Evolutionary conservation across 192 early-diverging fungal genomes (phyloP).

Genomic region (Gigaspora rosea): DNA sequence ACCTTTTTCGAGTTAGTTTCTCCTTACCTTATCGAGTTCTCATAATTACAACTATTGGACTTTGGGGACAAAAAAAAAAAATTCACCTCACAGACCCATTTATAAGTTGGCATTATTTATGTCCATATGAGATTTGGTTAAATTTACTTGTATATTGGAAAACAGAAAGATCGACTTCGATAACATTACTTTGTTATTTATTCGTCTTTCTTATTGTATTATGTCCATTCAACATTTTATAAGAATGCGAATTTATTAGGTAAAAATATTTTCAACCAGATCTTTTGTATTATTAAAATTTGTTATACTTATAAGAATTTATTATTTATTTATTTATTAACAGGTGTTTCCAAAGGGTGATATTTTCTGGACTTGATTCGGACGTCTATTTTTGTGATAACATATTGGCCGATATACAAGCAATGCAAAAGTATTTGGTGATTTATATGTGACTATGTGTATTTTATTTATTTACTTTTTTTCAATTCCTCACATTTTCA

Average conservation of each 20-base stretch:
- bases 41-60: constrained; percentile 51
- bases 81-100: constrained; percentile 39
- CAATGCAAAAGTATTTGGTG: constrained; percentile 87
- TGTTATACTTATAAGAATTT: background rate
- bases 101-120: constrained; percentile 50
- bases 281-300: background rate
- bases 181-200: constrained; percentile 52
- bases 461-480: constrained; percentile 41
- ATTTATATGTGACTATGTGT: constrained; percentile 69
- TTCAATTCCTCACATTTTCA: no score
- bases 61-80: constrained; percentile 42
- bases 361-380: constrained; percentile 50
- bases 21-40: constrained; percentile 54
- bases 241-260: constrained; percentile 55
- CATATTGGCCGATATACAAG: constrained; percentile 95
- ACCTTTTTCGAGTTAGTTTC: constrained; percentile 44
- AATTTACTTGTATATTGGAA: constrained; percentile 54
- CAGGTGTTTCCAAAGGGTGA: constrained; percentile 53
- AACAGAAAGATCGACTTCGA: constrained; percentile 37
- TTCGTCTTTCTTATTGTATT: constrained; percentile 42
- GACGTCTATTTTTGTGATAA: constrained; percentile 75
- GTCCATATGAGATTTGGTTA: constrained; percentile 40
- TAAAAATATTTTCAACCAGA: background rate
- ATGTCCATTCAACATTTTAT: constrained; percentile 49
- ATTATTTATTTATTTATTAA: background rate